These are phyloP conservation scores for Colletotrichum australisinense DNA, from an alignment of 2,329 filamentous ascomycete species.

Conservation along the genomic window DNA sequence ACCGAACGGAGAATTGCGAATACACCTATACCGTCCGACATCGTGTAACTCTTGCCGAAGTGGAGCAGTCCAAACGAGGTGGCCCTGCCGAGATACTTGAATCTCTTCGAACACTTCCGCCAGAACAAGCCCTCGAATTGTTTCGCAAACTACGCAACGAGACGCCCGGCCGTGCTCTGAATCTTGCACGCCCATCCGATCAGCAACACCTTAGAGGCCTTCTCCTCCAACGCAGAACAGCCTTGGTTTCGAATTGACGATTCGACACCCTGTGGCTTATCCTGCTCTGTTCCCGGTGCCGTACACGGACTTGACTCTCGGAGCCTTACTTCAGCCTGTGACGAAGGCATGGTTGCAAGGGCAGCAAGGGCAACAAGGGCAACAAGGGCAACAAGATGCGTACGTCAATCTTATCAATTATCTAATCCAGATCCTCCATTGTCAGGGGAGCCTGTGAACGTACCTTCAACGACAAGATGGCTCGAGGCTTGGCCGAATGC, in stretches of 20 bases:
- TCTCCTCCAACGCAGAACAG: conserved; percentile 18
- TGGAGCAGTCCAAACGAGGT: background rate
- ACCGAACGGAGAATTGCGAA: background rate
- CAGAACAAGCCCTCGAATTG: background rate
- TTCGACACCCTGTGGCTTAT: conserved; percentile 10
- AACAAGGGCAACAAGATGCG: background rate
- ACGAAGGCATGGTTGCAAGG: background rate
- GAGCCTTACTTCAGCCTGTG: background rate
- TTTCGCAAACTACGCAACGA: background rate
- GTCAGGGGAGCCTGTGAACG: background rate
- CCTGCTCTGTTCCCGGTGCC: background rate
- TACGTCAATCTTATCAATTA: background rate
- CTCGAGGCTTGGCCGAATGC: background rate
- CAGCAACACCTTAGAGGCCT: background rate
- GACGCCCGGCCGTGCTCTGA: background rate
- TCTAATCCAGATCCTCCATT: background rate
- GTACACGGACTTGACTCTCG: background rate
- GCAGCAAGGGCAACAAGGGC: background rate
- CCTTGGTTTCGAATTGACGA: conserved; percentile 7
- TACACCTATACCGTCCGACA: conserved; percentile 26
- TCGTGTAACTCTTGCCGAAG: conserved; percentile 8
- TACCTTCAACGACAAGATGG: background rate
- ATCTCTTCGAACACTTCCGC: conserved; percentile 10
- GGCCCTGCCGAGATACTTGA: conserved; percentile 11
- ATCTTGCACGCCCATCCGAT: background rate